phyloP scores from a whole-genome alignment of 768 basidiomycete genomes.

The Mycena filopes region DNA sequence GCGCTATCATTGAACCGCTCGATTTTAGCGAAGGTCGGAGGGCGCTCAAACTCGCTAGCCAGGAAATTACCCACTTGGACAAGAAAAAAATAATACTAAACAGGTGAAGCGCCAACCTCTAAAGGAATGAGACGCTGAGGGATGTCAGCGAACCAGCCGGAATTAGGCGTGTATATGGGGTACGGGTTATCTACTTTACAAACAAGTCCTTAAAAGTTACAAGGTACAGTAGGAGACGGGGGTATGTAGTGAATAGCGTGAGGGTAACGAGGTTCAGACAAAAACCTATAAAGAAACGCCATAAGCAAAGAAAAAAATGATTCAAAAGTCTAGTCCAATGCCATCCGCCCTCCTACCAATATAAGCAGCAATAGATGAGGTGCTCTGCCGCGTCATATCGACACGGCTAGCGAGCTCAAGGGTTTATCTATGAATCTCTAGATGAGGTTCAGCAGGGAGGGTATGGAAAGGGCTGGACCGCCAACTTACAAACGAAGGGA shows the following conservation, averaged over 20 bases:
- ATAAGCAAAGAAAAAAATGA: slow-evolving; percentile 10
- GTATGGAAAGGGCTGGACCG: too few relatives aligned
- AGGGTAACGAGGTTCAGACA: slow-evolving; percentile 22
- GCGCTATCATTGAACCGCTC: too few relatives aligned
- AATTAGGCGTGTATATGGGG: slow-evolving; percentile 13
- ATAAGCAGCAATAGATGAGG: slow-evolving; percentile 1
- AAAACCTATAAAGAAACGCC: slow-evolving; percentile 23
- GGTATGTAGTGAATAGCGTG: slow-evolving; percentile 24
- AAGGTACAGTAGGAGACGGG: slow-evolving; percentile 11
- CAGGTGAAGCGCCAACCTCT: too few relatives aligned
- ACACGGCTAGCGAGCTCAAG: not conserved
- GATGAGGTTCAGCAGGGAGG: not conserved
- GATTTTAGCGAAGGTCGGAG: too few relatives aligned
- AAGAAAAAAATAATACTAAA: too few relatives aligned
- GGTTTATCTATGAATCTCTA: not conserved
- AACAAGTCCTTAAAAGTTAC: slow-evolving; percentile 1
- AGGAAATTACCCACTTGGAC: too few relatives aligned
- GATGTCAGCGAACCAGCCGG: too few relatives aligned
- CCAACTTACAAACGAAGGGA: not conserved
- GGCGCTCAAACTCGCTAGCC: too few relatives aligned
- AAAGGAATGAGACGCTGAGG: too few relatives aligned
- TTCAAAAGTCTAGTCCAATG: not conserved
- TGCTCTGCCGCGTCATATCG: not conserved
- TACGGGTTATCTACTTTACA: slow-evolving; percentile 7
- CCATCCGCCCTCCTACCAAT: slow-evolving; percentile 9